These are phyloP conservation scores for Ceratocystis diversiconidia DNA, from an alignment of 2,329 filamentous ascomycete genomes.

Conservation along the genomic window DNA sequence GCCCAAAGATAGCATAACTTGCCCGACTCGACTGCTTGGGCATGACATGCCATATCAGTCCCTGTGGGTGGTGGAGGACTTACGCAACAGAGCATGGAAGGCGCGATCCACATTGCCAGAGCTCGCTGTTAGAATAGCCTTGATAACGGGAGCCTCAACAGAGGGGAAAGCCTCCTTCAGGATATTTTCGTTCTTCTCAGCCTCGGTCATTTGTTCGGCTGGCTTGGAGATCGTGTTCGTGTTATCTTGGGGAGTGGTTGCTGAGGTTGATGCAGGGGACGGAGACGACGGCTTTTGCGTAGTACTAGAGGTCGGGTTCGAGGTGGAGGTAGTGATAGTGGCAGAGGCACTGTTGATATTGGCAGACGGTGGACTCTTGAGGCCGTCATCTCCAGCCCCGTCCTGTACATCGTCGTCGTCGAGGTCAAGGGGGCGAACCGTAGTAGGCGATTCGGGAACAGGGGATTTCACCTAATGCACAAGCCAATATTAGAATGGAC, in stretches of 20 bases:
- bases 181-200: slow-evolving; percentile 73
- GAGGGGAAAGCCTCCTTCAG: slow-evolving; percentile 86
- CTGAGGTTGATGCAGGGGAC: slow-evolving; percentile 21
- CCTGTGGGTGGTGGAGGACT: slow-evolving; percentile 21
- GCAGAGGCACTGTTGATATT: slow-evolving; percentile 14
- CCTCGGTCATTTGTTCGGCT: slow-evolving; percentile 65
- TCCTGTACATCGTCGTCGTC: slow-evolving; percentile 59
- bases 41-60: background rate
- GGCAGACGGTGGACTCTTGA: slow-evolving; percentile 17
- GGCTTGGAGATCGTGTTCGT: slow-evolving; percentile 59
- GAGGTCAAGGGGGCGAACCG: slow-evolving; percentile 49
- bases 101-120: slow-evolving; percentile 78
- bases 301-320: slow-evolving; percentile 22
- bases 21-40: too few relatives aligned
- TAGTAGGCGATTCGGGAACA: slow-evolving; percentile 51
- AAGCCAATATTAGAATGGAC: background rate
- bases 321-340: slow-evolving; percentile 8
- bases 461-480: slow-evolving; percentile 31
- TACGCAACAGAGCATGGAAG: slow-evolving; percentile 85
- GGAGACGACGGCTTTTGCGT: slow-evolving; percentile 21
- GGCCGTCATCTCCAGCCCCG: slow-evolving; percentile 32
- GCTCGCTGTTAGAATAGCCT: slow-evolving; percentile 76
- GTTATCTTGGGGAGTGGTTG: slow-evolving; percentile 21
- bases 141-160: slow-evolving; percentile 68
- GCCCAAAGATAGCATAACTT: too few relatives aligned